These are phyloP conservation scores for Pichia terricola DNA, from an alignment of 1,139 yeast species.

Conservation along the genomic window DNA sequence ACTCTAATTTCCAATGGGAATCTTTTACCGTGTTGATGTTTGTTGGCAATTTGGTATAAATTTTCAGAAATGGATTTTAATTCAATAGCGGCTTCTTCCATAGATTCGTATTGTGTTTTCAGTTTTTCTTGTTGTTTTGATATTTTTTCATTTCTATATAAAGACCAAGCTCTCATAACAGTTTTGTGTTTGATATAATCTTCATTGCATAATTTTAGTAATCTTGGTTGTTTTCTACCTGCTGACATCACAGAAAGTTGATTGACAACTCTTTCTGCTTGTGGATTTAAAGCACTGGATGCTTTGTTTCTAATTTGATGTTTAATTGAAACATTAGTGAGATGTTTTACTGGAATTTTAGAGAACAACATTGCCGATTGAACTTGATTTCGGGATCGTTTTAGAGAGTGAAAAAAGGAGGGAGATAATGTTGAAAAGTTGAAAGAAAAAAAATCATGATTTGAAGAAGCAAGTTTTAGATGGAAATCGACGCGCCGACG, in stretches of 20 bases:
- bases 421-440: too few species aligned
- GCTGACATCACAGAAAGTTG: constrained; percentile 84
- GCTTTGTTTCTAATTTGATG: constrained; percentile 29
- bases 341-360: too few species aligned
- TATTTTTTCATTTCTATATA: constrained; percentile 43
- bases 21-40: constrained; percentile 38
- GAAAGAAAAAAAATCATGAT: too few species aligned
- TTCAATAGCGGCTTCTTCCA: constrained; percentile 66
- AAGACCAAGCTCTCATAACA: constrained; percentile 76
- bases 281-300: constrained; percentile 27
- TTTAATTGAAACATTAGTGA: background rate
- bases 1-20: constrained; percentile 75
- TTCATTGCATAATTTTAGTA: constrained; percentile 66
- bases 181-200: constrained; percentile 81
- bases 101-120: constrained; percentile 54
- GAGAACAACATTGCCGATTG: too few species aligned
- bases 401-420: too few species aligned
- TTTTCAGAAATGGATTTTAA: constrained; percentile 40
- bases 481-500: too few species aligned
- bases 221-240: constrained; percentile 76
- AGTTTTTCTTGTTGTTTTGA: constrained; percentile 31
- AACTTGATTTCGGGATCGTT: too few species aligned
- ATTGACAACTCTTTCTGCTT: constrained; percentile 35
- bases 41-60: constrained; percentile 44
- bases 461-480: too few species aligned